Base-by-base conservation (phyloP, 768 basidiomycete genomes). In the Lyophyllum decastes region DNA sequence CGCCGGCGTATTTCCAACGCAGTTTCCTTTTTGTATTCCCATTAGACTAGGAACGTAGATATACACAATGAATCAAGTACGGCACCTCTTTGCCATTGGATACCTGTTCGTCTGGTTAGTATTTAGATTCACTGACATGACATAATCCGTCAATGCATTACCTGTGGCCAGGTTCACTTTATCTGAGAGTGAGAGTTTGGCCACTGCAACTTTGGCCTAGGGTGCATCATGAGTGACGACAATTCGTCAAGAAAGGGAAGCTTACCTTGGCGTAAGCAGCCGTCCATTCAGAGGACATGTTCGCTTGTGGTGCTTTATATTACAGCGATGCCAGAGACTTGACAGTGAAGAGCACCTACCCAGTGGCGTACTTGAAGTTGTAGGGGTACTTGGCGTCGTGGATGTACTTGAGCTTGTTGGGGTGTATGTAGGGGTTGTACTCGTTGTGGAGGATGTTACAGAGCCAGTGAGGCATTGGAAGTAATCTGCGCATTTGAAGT, bases 101-200 rank as follows among this genome's bases (percentile, higher is more conserved):
- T 70, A 52, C 77, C 77, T 76, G 57, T 1, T 9, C 11, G 19
- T n/a, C 2, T 33, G 22, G 11, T 49, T 34, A 40, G 46, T 40
- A 24, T 35, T 0, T 22, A 10, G n/a, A 4, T 16, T 2, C 16
- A 16, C 16, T 19, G 27, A 21, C 1, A 22, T 30, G 30, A 10
- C 30, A 30, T 30, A 30, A 4, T 10, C 30, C 41, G 21, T 12
- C 30, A 19, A 7, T 33, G 12, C 51, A 59, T 66, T 58, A 71
- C 84, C 85, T 24, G 85, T 87, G 0, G 78, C 81, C 14, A 87
- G 69, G 54, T 78, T 78, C 26, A 85, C 79, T 64, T 86, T 85
- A 59, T 87, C 84, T 55, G 82, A 73, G 7, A 82, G 62, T 2
- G 82, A 81, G 58, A 84, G 73, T 54, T 82, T 78, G 7, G 75